A percentile compares a stretch with the other conserved stretches of the same genome.
Evolutionary conservation across 345 rosid genomes (phyloP).

Genomic region (Eucalyptus guilfoylei): DNA sequence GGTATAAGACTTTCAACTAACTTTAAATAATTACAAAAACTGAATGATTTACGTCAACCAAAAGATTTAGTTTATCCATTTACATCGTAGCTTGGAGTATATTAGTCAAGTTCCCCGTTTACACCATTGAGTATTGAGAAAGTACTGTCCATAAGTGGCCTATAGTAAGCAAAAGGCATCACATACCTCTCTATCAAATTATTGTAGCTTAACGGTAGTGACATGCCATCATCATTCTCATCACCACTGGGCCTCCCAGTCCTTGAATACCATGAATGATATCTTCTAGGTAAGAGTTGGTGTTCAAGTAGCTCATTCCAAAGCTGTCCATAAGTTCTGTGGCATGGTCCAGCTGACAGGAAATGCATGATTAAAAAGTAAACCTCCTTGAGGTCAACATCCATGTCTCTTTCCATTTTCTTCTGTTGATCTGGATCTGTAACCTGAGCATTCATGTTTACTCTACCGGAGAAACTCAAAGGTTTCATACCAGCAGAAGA

Average conservation of each 20-base stretch:
- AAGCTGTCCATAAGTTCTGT: slow-evolving; percentile 54
- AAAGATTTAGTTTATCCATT: neutral
- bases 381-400: slow-evolving; percentile 77
- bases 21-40: neutral
- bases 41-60: neutral
- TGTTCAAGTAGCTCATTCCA: slow-evolving; percentile 85
- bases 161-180: neutral
- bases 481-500: slow-evolving; percentile 51
- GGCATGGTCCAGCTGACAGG: slow-evolving; percentile 88
- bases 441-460: slow-evolving; percentile 37
- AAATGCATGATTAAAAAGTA: slow-evolving; percentile 93
- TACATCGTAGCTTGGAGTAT: neutral
- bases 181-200: slow-evolving; percentile 67
- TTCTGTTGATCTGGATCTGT: slow-evolving; percentile 24
- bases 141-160: neutral
- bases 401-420: slow-evolving; percentile 32
- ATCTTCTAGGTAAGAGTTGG: slow-evolving; percentile 90
- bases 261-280: slow-evolving; percentile 95
- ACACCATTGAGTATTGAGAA: neutral
- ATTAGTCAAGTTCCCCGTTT: neutral
- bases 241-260: slow-evolving; percentile 46
- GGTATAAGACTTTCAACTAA: neutral
- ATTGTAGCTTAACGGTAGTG: slow-evolving; percentile 64
- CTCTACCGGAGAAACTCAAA: slow-evolving; percentile 45
- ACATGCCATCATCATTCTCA: slow-evolving; percentile 69